Conservation (phyloP, 768 basidiomycete species). For the Imleria badia region DNA sequence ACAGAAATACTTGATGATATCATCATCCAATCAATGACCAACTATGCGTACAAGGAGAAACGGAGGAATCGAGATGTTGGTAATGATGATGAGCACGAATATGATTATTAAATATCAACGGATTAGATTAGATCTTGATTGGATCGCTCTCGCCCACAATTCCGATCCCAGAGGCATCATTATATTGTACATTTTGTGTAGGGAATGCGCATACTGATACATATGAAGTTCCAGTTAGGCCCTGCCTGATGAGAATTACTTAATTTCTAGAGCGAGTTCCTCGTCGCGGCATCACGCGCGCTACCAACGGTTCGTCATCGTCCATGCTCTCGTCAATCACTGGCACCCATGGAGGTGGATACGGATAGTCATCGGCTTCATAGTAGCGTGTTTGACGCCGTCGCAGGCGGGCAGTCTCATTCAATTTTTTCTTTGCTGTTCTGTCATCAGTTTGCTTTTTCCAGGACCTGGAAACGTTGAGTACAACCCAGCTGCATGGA, state of each 20-base stretch:
- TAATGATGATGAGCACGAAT: slow-evolving; percentile 30
- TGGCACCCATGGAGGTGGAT: slow-evolving; percentile 4
- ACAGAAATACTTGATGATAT: slow-evolving; percentile 70
- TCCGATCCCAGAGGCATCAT: not conserved
- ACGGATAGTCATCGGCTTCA: slow-evolving; percentile 6
- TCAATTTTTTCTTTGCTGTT: slow-evolving; percentile 20
- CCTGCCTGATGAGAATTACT: not conserved
- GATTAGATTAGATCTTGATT: no score
- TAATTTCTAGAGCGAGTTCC: slow-evolving; percentile 18
- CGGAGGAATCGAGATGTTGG: slow-evolving; percentile 17
- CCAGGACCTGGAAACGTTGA: slow-evolving; percentile 30
- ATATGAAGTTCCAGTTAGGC: not conserved
- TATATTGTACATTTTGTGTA: slow-evolving; percentile 2
- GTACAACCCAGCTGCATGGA: not conserved
- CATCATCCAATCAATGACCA: slow-evolving; percentile 49
- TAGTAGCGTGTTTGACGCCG: slow-evolving; percentile 15
- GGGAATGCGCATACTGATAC: not conserved
- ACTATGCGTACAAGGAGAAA: slow-evolving; percentile 22
- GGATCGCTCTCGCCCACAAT: not conserved
- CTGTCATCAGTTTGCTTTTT: slow-evolving; percentile 13
- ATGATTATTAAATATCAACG: slow-evolving; percentile 23
- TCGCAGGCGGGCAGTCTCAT: slow-evolving; percentile 9
- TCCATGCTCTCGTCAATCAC: slow-evolving; percentile 4
- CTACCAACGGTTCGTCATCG: not conserved
- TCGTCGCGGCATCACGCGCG: slow-evolving; percentile 13